Base-by-base conservation (phyloP, 225 moss, liverwort and hornwort genomes). In the Physcomitrium patens region DNA sequence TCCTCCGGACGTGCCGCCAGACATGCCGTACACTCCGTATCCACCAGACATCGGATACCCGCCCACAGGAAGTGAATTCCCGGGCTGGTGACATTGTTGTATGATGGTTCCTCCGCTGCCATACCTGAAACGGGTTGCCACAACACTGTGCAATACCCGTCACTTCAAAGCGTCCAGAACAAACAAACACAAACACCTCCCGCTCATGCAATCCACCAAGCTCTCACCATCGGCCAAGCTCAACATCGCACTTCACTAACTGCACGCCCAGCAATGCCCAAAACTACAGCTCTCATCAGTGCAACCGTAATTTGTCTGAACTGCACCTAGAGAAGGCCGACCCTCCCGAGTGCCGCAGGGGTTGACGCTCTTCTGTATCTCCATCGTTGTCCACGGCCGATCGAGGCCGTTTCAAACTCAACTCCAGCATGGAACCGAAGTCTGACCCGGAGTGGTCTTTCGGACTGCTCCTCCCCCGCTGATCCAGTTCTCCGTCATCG, bases 251-350 rank as follows among this genome's bases (percentile, higher is more conserved):
- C 3, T 8, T 47, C 59, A 24, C 16, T 0, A 14, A 37, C 31
- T 7, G 5, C 31, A 37, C 31, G 4, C 31, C 7, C 18, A 14
- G 37, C 16, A 12, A 37, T 37, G 5, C 31, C 31, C 1, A 4
- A 4, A 37, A 4, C 5, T 4, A 37, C 31, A 37, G 4, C 31
- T 7, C 2, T 37, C 5, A 37, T 7, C 31, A 37, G 5, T 37
- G 31, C 31, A 37, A 37, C 22, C 19, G 17, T 5, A 19, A 17
- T 8, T 44, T 27, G 52, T 19, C 51, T 28, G 9, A 58, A 67
- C 24, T 7, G 16, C 77, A 99, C 99, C 99, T 93, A 16, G 99
- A 95, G 77, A 99, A 99, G 0, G 99, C 99, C 55, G 99, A 99
- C 52, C 95, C 92, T 54, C 95, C 94, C 61, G 93, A 99, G 59